Base-by-base conservation (phyloP, 1,284 basidiomycete genomes). In the Mycena citricolor region DNA sequence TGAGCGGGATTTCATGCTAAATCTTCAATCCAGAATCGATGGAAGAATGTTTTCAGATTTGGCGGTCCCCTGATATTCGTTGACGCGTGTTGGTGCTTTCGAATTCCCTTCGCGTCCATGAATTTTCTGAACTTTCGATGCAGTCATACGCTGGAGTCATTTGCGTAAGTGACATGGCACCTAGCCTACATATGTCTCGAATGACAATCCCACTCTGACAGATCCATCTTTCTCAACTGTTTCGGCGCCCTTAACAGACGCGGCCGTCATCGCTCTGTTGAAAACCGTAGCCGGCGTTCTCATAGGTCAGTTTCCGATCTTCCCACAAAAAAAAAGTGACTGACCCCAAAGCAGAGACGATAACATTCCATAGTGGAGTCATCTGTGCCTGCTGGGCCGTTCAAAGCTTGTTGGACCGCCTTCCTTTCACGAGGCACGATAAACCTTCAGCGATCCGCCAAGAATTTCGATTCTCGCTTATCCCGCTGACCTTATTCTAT, bases 401-500 rank as follows among this genome's bases (percentile, higher is more conserved):
- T 10, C 66, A 85, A 20, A 65, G 58, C 16, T 28, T 71, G 10
- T 63, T 74, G 4, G 65, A 70, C 44, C 54, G 64, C 55, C 42
- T 70, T 20, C 59, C 57, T 16, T 59, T 39, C 57, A 68, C 39
- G 61, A 64, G 52, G 54, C 45, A 22, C 31, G 52, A 45, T 45
- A 45, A 19, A 42, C 44, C 44, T n/a, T 80, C 85, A 20, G 77
- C 76, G 26, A 76, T 83, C 40, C 75, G 74, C 28, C 69, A 72
- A 47, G 77, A 86, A 62, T 84, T 88, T 52, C 69, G 59, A 55
- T 77, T 83, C 39, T 81, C 81, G 1, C 74, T 91, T 26, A 78
- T 94, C 26, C 83, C 90, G 2, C 73, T 94, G 13, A 85, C 86
- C 4, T 70, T 94, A 4, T 74, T 94, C 49, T 94, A 93, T 61